Conservation (phyloP, 1,284 basidiomycete genomes). For the Heliocybe sulcata region DNA sequence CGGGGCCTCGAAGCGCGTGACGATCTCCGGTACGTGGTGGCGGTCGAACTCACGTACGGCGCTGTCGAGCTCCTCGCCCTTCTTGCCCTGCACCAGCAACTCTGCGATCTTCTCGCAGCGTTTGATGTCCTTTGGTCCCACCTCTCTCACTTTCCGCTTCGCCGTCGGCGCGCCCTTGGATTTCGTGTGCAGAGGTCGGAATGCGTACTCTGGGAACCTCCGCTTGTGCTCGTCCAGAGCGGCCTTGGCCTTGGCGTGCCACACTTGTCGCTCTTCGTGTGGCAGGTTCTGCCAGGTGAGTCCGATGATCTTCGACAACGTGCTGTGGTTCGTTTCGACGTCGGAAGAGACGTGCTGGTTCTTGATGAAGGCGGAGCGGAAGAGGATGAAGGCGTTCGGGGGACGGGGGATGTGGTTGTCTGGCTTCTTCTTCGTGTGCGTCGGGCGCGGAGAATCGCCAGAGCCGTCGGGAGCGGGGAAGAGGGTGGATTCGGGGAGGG, state of each 20-base stretch:
- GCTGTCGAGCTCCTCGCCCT: constrained; percentile 58
- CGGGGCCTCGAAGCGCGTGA: constrained; percentile 65
- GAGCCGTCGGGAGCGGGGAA: constrained; percentile 33
- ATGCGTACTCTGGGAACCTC: constrained; percentile 65
- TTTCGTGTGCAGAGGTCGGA: constrained; percentile 53
- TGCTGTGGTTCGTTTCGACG: constrained; percentile 77
- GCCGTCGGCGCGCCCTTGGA: constrained; percentile 29
- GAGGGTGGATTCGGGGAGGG: constrained; percentile 26
- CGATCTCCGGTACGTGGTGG: constrained; percentile 53
- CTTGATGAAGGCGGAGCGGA: constrained; percentile 76
- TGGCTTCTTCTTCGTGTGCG: constrained; percentile 59
- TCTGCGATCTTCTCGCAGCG: constrained; percentile 75
- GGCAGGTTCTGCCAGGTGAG: constrained; percentile 69
- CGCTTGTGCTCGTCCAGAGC: constrained; percentile 62
- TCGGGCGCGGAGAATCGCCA: constrained; percentile 15
- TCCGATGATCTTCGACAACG: constrained; percentile 65
- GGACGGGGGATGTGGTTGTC: constrained; percentile 79
- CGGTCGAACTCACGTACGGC: constrained; percentile 72
- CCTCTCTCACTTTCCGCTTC: constrained; percentile 58
- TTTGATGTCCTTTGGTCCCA: constrained; percentile 61
- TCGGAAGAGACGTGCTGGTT: constrained; percentile 66
- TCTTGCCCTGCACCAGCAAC: constrained; percentile 67
- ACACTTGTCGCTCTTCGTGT: constrained; percentile 60
- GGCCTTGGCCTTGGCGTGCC: constrained; percentile 59
- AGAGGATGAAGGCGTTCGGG: constrained; percentile 86